Evolutionary conservation across 2,329 filamentous ascomycete genomes (phyloP), one percentile per base, ranked within the genome.

Genomic region (Ophiocordyceps camponoti-rufipedis): DNA sequence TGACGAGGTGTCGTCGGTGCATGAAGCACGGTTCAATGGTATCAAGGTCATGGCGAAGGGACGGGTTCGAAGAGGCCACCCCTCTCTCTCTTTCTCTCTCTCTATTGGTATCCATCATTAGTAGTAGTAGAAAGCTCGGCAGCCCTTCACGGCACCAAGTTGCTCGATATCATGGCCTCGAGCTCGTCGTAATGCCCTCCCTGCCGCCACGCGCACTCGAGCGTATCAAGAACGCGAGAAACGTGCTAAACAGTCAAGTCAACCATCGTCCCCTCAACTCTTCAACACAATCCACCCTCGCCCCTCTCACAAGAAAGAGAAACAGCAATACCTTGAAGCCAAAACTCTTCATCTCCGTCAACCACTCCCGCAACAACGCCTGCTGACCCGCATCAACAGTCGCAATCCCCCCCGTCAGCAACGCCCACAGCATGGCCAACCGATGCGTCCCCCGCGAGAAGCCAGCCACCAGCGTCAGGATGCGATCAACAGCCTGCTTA

Each of bases 181-280:
- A 49, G 43, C 31, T 44, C 39, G 14, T 44, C 49, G 14, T 48
- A 49, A 42, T 48, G 23, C 5, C 23, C 11, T 14, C 43, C 44
- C 9, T 46, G 45, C 38, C 29, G 35, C 47, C 47, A 52, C 13
- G 44, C 43, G 23, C 45, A 44, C 39, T 51, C 48, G 31, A 51
- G 18, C 1, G 48, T 49, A 5, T 50, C 50, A 32, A 49, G 39
- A 11, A 49, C 44, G 14, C 49, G 48, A 4, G 41, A 41, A 7
- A 50, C 48, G 19, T 50, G 44, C 49, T 49, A 6, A 32, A 16
- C 4, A 9, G 16, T 8, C 16, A 19, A 19, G 43, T 47, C 23
- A 44, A 43, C 16, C 18, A 18, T 3, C 4, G 2, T 40, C n/a
- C n/a, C n/a, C 38, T 19, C 32, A 14, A 6, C 12, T 14, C 12